phyloP scores from a whole-genome alignment of 2,329 filamentous ascomycete genomes.

The Monilinia vaccinii-corymbosi region DNA sequence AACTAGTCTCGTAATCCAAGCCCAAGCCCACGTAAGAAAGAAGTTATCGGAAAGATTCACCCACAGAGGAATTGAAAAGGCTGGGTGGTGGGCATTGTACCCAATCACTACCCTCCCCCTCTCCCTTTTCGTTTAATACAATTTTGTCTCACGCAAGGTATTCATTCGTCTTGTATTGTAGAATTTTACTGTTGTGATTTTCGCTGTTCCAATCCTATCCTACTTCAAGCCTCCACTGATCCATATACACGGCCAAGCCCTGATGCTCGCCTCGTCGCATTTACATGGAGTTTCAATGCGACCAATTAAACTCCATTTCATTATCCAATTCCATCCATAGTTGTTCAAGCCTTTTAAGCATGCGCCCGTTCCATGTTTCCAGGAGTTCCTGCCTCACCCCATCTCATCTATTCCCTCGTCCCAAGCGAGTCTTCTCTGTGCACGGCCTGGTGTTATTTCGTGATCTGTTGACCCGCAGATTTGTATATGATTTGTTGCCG shows the following conservation, averaged over 20 bases:
- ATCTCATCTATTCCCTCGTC: background rate
- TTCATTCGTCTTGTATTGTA: no score
- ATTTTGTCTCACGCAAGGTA: background rate
- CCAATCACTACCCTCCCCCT: no score
- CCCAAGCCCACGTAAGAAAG: no score
- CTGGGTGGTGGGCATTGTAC: background rate
- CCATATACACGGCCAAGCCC: background rate
- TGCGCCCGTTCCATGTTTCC: conserved; percentile 1
- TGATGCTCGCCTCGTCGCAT: background rate
- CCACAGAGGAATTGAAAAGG: background rate
- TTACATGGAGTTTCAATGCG: background rate
- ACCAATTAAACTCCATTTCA: conserved; percentile 1
- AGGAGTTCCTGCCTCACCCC: background rate
- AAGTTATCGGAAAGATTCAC: background rate
- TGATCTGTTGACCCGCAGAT: background rate
- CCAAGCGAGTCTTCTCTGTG: background rate
- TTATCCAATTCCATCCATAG: background rate
- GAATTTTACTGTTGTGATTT: background rate
- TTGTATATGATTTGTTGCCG: background rate
- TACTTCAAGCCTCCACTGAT: background rate
- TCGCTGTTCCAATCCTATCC: background rate
- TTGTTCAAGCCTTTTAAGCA: background rate
- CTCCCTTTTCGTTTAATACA: background rate
- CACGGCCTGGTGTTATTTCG: background rate
- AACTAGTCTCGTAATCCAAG: background rate